Conservation (phyloP, 345 rosid species). For the Excoecaria cochinchinensis region DNA sequence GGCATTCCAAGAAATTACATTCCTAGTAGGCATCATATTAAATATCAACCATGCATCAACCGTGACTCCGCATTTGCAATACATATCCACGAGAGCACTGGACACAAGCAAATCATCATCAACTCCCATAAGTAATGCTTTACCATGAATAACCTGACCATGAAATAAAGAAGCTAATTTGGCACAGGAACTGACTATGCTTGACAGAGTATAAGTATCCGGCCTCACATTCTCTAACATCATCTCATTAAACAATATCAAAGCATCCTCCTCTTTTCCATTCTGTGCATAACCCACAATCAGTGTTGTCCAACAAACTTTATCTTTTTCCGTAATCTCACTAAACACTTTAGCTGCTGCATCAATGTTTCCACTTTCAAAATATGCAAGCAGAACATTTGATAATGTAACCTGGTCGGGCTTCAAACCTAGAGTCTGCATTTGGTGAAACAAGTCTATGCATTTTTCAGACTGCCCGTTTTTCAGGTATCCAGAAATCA, state of each 20-base stretch:
- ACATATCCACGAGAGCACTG: conserved; percentile 53
- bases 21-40: conserved; percentile 37
- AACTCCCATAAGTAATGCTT: conserved; percentile 43
- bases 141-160: conserved; percentile 54
- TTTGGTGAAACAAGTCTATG: conserved; percentile 44
- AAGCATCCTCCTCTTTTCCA: conserved; percentile 57
- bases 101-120: conserved; percentile 51
- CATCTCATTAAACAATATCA: conserved; percentile 45
- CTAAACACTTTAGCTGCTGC: conserved; percentile 39
- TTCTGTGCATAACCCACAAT: conserved; percentile 54
- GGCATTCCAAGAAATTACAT: conserved; percentile 56
- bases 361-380: conserved; percentile 31
- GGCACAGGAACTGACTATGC: conserved; percentile 54
- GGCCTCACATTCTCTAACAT: conserved; percentile 37
- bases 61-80: conserved; percentile 56
- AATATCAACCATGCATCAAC: conserved; percentile 44
- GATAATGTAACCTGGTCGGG: conserved; percentile 53
- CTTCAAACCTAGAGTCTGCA: conserved; percentile 39
- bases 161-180: conserved; percentile 48
- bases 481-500: conserved; percentile 52
- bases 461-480: conserved; percentile 44
- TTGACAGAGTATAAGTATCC: conserved; percentile 47
- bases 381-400: conserved; percentile 47
- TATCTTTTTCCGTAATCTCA: conserved; percentile 45
- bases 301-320: conserved; percentile 57